phyloP scores from a whole-genome alignment of 768 basidiomycete genomes.

The Mycena haematopus region DNA sequence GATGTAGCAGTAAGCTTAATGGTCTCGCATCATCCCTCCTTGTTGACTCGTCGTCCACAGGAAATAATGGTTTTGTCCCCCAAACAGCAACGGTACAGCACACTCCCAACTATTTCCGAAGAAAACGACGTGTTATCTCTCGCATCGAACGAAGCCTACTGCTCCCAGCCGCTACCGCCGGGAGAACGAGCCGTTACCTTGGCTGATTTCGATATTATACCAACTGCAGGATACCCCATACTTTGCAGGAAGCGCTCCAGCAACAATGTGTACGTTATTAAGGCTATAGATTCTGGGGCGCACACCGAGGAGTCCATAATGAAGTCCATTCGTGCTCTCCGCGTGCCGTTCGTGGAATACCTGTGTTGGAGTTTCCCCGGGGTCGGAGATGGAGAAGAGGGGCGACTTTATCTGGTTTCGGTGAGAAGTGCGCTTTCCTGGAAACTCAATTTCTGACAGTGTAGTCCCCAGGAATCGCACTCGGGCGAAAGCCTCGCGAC shows the following conservation, averaged over 20 bases:
- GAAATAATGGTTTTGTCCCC: conserved; percentile 44
- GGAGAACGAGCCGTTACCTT: conserved; percentile 9
- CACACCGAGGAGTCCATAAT: conserved; percentile 19
- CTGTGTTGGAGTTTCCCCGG: conserved; percentile 39
- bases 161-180: conserved; percentile 12
- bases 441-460: not conserved
- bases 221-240: conserved; percentile 22
- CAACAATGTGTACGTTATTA: conserved; percentile 24
- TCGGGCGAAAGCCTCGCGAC: conserved; percentile 27
- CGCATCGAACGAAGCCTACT: conserved; percentile 15
- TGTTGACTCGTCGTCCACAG: conserved; percentile 27
- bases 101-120: conserved; percentile 24
- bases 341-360: conserved; percentile 34
- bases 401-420: conserved; percentile 38
- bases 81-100: conserved; percentile 30
- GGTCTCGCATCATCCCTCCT: not conserved
- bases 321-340: conserved; percentile 27
- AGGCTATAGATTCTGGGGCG: conserved; percentile 10
- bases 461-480: conserved; percentile 33
- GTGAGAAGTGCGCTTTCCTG: conserved; percentile 26
- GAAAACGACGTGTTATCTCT: conserved; percentile 20
- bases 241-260: conserved; percentile 27
- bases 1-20: conserved; percentile 39
- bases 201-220: conserved; percentile 28
- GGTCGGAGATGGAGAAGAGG: conserved; percentile 33